Evolutionary conservation across 1,139 yeast genomes (phyloP).

Genomic region (Keqinozyma sinolaborantium): DNA sequence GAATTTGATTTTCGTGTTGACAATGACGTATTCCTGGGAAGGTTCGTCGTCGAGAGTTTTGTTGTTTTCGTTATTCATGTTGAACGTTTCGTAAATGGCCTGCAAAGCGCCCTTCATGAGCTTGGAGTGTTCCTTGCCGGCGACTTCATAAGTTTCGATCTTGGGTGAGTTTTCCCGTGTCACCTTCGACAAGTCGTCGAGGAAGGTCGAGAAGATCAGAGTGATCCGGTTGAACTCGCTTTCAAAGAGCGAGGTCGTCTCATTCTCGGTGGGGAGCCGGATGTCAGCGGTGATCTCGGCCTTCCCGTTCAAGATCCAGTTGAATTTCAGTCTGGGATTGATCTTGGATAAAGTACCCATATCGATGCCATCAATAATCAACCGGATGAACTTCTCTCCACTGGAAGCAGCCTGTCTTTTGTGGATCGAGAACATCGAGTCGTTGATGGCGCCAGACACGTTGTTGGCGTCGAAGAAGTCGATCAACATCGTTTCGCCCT

Average conservation of each 20-base stretch:
- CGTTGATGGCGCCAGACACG: conserved; percentile 70
- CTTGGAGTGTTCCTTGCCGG: conserved; percentile 20
- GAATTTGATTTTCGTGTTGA: conserved; percentile 63
- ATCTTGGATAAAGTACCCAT: conserved; percentile 39
- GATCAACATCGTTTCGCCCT: conserved; percentile 55
- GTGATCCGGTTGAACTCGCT: conserved; percentile 18
- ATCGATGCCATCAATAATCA: conserved; percentile 64
- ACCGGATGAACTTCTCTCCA: conserved; percentile 43
- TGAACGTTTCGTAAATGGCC: conserved; percentile 42
- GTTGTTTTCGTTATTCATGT: conserved; percentile 12
- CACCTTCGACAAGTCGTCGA: conserved; percentile 23
- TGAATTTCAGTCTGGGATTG: conserved; percentile 46
- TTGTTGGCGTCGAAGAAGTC: conserved; percentile 69
- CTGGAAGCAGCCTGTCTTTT: conserved; percentile 39
- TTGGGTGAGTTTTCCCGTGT: conserved; percentile 10
- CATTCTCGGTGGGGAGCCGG: conserved; percentile 49
- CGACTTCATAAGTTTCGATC: conserved; percentile 14
- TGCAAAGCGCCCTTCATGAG: conserved; percentile 41
- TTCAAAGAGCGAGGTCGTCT: conserved; percentile 20
- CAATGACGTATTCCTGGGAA: conserved; percentile 50
- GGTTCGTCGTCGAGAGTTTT: conserved; percentile 9
- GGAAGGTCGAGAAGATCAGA: conserved; percentile 22
- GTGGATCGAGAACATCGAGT: conserved; percentile 71
- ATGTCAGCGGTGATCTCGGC: conserved; percentile 70
- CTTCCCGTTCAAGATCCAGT: conserved; percentile 69